Evolutionary conservation across 2,329 filamentous ascomycete genomes (phyloP).

Genomic region (Scleromitrula shiraiana): DNA sequence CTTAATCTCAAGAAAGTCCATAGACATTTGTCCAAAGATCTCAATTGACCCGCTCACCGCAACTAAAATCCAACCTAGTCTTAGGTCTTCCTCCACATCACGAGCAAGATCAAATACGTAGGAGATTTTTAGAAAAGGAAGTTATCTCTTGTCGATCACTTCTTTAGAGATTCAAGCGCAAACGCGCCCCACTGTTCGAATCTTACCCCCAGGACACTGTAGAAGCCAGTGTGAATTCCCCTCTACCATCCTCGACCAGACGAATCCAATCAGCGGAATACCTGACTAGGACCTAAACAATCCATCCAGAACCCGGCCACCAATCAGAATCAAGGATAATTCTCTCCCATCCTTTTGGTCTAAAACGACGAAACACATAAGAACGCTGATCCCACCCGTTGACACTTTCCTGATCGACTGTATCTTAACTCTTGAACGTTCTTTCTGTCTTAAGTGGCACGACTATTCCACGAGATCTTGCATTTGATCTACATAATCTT

Average conservation of each 20-base stretch:
- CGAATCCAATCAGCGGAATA: conserved; percentile 12
- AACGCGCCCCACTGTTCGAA: conserved; percentile 12
- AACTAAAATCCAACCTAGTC: conserved; percentile 4
- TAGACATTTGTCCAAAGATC: not conserved
- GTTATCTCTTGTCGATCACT: conserved; percentile 20
- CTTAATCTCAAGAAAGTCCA: conserved; percentile 19
- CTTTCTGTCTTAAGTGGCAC: not conserved
- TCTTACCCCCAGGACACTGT: conserved; percentile 9
- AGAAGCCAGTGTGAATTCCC: conserved; percentile 10
- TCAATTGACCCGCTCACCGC: conserved; percentile 5
- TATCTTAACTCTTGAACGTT: conserved; percentile 15
- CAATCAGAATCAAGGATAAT: conserved; percentile 20
- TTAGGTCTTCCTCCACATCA: conserved; percentile 10
- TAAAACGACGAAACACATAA: conserved; percentile 24
- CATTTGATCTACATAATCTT: conserved; percentile 25
- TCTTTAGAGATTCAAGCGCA: conserved; percentile 17
- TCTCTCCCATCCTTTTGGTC: conserved; percentile 13
- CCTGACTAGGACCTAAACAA: conserved; percentile 4
- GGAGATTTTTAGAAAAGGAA: conserved; percentile 11
- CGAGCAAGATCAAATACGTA: conserved; percentile 9
- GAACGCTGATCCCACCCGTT: conserved; percentile 28
- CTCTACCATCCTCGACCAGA: conserved; percentile 16
- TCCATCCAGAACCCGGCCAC: conserved; percentile 8
- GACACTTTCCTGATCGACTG: conserved; percentile 20
- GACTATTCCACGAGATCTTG: conserved; percentile 24